Base-by-base conservation (phyloP, 768 basidiomycete genomes). In the Brasilioporus rufonigricans region DNA sequence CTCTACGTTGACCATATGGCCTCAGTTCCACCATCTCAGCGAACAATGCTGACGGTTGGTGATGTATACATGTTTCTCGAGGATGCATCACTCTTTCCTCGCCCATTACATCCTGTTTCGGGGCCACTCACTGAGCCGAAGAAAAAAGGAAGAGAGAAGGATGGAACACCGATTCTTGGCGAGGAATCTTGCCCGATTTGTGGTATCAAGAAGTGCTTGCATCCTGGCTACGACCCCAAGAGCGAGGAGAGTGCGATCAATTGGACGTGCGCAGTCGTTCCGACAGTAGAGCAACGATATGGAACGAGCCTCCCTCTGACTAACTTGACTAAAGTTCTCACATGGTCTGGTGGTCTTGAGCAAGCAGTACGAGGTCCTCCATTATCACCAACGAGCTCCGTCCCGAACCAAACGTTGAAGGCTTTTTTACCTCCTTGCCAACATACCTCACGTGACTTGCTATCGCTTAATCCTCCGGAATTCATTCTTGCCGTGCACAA, bases 61-160 rank as follows among this genome's bases (percentile, higher is more conserved):
- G 78, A 80, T 38, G 73, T 81, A 9, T 78, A 73, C 56, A 69
- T 62, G 35, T 80, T 76, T 72, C 65, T 80, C 19, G 75, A 76
- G 54, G 76, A 77, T 19, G 63, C 73, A 59, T 70, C 71, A 16
- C 66, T 66, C 31, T 77, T 76, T 57, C 69, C 72, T 21, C 74
- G 77, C 40, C 61, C 65, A 5, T 57, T 55, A 36, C 51, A 58
- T 48, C 41, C 56, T 50, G 44, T 54, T 44, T n/a, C 46, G 14
- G 59, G 46, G 11, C 18, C 49, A 19, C 40, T 31, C 21, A 27
- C 48, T 4, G 61, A 60, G n/a, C 53, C 33, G 44, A 72, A 65
- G 55, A 71, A 62, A 52, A 71, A 55, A 43, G 60, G 48, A 21
- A 68, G 39, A 31, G 65, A 59, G n/a, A 65, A 64, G n/a, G 67